These are phyloP conservation scores for Mucor mucedo DNA, from an alignment of 371 early-diverging fungal genomes.

Conservation along the genomic window DNA sequence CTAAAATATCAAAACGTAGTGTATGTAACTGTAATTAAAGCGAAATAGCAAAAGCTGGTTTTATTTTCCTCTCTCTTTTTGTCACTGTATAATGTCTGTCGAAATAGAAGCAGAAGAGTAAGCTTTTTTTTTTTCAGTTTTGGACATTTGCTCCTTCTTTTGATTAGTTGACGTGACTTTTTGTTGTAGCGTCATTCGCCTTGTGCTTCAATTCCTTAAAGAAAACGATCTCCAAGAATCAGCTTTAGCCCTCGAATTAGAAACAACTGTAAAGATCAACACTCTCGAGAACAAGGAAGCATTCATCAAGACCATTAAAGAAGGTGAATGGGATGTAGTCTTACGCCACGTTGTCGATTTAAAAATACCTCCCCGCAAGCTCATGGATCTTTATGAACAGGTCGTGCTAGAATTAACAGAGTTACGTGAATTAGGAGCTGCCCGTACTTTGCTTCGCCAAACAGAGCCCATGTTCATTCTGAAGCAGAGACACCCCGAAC, in stretches of 20 bases:
- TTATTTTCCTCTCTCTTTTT: background rate
- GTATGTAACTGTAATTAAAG: too few relatives aligned
- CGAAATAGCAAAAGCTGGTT: too few relatives aligned
- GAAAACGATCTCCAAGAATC: conserved; percentile 84
- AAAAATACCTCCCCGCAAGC: conserved; percentile 69
- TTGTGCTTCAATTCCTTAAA: conserved; percentile 90
- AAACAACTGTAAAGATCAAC: conserved; percentile 82
- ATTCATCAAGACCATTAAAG: conserved; percentile 75
- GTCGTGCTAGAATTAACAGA: conserved; percentile 78
- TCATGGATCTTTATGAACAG: conserved; percentile 90
- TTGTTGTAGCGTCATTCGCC: conserved; percentile 33
- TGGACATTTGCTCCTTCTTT: background rate
- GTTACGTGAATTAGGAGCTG: conserved; percentile 82
- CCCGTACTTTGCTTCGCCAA: conserved; percentile 83
- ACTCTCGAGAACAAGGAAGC: conserved; percentile 81
- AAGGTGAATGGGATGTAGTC: conserved; percentile 90
- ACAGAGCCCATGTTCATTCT: conserved; percentile 86
- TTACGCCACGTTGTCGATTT: conserved; percentile 71
- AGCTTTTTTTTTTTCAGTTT: background rate
- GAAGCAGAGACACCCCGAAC: conserved; percentile 70
- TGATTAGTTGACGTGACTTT: too few relatives aligned
- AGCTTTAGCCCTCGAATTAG: conserved; percentile 81
- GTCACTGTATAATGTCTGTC: conserved; percentile 21
- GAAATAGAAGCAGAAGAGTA: conserved; percentile 42
- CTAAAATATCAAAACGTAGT: too few relatives aligned